Base-by-base conservation (phyloP, 208 protist genomes). In the Phytomonas sp. region DNA sequence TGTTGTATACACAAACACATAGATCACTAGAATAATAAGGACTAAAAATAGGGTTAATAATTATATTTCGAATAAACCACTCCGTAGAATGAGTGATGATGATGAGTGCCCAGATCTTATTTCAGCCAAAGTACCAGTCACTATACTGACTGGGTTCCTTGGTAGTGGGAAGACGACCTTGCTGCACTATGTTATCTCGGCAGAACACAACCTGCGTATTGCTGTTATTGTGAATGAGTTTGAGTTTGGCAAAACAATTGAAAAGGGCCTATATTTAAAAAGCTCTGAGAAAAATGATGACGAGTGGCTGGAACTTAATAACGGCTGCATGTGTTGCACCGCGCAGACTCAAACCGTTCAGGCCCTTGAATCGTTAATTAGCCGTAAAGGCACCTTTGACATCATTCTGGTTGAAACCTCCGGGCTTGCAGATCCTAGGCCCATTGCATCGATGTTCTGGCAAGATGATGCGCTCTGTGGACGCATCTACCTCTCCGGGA, bases 301-400 rank as follows among this genome's bases (percentile, higher is more conserved):
- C 65, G 95, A 98, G 79, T 98, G 94, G 89, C 69, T 98, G 23
- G 96, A 99, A 81, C 77, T 98, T 49, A 88, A 88, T 52, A 99
- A 98, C 70, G 97, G 97, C 7, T 98, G 95, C 80, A 93, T 98
- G 75, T 98, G 95, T 75, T 98, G 97, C 83, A 96, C 90, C 2
- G 92, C 96, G 7, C 93, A 96, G 70, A 82, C 85, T 14, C 83
- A 95, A 71, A 92, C 91, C 2, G 88, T 96, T 29, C 74, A 82
- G 60, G 89, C 91, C 26, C 82, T 97, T 0, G 93, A 97, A 79
- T 80, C 71, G 0, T 79, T 97, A 31, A 93, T 97, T 76, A 23
- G 74, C 71, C 77, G 84, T 32, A 93, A 89, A 60, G 91, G 92
- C 45, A 92, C 87, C 0, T 96, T 97, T 66, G 94, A 97, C 72